Evolutionary conservation across 345 rosid genomes (phyloP).

Genomic region (Camelina sativa): DNA sequence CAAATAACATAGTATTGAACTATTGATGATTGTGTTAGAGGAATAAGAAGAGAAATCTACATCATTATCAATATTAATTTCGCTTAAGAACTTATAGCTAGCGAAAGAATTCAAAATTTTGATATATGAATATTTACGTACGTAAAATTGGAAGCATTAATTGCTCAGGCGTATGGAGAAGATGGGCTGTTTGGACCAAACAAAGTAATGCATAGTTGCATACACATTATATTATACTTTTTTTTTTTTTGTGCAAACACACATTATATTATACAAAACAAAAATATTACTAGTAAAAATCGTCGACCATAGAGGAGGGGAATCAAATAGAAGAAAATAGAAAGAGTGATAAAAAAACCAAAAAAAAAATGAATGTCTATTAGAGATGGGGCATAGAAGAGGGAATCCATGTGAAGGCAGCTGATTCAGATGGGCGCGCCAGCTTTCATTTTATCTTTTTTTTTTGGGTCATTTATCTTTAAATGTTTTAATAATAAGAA

Average conservation of each 20-base stretch:
- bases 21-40: too few species aligned
- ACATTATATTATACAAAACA: neutral
- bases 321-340: conserved; percentile 10
- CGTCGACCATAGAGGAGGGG: neutral
- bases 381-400: conserved; percentile 42
- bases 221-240: neutral
- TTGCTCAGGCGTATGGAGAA: conserved; percentile 29
- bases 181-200: conserved; percentile 38
- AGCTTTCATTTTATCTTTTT: conserved; percentile 37
- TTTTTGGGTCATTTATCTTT: neutral
- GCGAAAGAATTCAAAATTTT: neutral
- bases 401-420: conserved; percentile 44
- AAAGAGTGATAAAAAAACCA: neutral
- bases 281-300: conserved; percentile 1
- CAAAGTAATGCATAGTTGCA: conserved; percentile 33
- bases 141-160: conserved; percentile 25
- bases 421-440: conserved; percentile 39
- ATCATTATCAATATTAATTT: too few species aligned
- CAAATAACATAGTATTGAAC: neutral
- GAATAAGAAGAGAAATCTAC: too few species aligned
- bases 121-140: neutral
- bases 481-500: neutral
- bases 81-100: neutral
- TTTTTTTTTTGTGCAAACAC: too few species aligned
- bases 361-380: conserved; percentile 10